phyloP scores from a whole-genome alignment of 23 red algal genomes.

The Gracilaria caudata region DNA sequence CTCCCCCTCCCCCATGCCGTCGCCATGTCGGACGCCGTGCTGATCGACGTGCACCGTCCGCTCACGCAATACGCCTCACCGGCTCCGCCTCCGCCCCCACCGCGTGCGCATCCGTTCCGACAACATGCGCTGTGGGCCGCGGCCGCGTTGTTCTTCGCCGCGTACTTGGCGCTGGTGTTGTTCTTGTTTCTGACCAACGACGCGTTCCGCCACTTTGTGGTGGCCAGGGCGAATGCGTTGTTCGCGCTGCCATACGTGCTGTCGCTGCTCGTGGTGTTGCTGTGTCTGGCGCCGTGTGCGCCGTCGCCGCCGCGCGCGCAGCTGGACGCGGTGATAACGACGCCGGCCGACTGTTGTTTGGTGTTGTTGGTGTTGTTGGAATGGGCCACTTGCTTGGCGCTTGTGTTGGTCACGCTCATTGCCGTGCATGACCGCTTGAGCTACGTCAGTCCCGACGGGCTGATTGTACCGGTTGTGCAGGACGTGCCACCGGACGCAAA shows the following conservation, averaged over 20 bases:
- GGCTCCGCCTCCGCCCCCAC: conserved; percentile 29
- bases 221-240: conserved; percentile 34
- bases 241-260: conserved; percentile 60
- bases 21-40: conserved; percentile 39
- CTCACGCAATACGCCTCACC: conserved; percentile 24
- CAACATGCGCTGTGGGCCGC: conserved; percentile 49
- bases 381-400: conserved; percentile 56
- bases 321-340: conserved; percentile 52
- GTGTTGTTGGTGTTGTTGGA: conserved; percentile 47
- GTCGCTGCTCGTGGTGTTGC: conserved; percentile 39
- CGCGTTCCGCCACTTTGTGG: conserved; percentile 56
- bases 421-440: conserved; percentile 57
- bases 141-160: conserved; percentile 39
- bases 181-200: conserved; percentile 48
- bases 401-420: conserved; percentile 49
- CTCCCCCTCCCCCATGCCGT: neutral
- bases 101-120: conserved; percentile 41
- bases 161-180: conserved; percentile 49
- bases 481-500: conserved; percentile 24
- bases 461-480: conserved; percentile 36
- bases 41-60: conserved; percentile 35
- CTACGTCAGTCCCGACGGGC: conserved; percentile 53
- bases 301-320: conserved; percentile 31
- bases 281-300: conserved; percentile 46
- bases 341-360: conserved; percentile 42